Base-by-base conservation (phyloP, 176 grass and related monocot species). In the Ananas comosus region DNA sequence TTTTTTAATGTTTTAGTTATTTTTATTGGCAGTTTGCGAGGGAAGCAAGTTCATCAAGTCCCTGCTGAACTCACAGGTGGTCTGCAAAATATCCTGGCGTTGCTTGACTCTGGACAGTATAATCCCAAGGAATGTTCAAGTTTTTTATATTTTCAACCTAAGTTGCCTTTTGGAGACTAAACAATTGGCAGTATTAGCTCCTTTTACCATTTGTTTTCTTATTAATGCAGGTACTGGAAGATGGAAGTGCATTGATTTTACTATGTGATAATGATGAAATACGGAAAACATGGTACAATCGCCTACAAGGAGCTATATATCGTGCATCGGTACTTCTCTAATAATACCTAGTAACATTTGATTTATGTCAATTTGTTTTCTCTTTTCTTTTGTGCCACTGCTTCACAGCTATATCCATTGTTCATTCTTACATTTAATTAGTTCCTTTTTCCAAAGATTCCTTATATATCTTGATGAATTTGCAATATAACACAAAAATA, bases 291-390 rank as follows among this genome's bases (percentile, higher is more conserved):
- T 97, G 93, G 93, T 84, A 85, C 51, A 97, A 71, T 69, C 81
- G 88, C 33, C 86, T 97, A 61, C 93, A 97, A 87, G 86, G 86
- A 69, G 84, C 93, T 76, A 92, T 85, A 83, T 97, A 97, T 71
- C 93, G 89, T 83, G 89, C 89, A 90, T 92, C 93, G 80, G 93
- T 97, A 97, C 68, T 59, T 42, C 78, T 63, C 54, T 59, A n/a
- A 14, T 80, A 14, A 50, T 23, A 23, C 48, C 47, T 64, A 74
- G 52, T 14, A n/a, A 64, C 70, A 76, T 74, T 61, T 14, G 9
- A 57, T 13, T 71, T 51, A 28, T 64, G 59, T 53, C 51, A 51
- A 53, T 52, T 52, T 74, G 49, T 70, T 78, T 71, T 80, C 17
- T 54, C 49, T 18, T 49, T 23, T 67, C 25, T 48, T 4, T 47